Conservation (phyloP, 2,329 filamentous ascomycete species). For the Monilinia fructigena region DNA sequence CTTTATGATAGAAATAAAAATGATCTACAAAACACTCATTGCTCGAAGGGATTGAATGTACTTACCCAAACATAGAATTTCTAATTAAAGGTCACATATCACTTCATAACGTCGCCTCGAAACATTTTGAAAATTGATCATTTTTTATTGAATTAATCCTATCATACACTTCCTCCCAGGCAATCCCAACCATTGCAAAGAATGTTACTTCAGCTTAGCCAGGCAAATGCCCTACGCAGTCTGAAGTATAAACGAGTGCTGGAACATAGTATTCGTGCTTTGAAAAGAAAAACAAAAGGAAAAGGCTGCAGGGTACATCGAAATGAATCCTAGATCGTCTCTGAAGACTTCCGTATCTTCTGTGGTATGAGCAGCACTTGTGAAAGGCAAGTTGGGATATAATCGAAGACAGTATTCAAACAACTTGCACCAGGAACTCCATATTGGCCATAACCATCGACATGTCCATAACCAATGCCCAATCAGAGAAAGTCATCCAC, state of each 20-base stretch:
- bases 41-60: too few species aligned
- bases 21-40: too few species aligned
- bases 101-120: background rate
- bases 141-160: background rate
- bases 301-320: background rate
- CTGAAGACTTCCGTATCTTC: background rate
- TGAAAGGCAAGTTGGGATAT: conserved; percentile 8
- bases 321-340: background rate
- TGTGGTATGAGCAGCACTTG: background rate
- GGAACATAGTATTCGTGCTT: background rate
- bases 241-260: background rate
- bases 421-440: conserved; percentile 20
- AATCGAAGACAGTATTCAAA: background rate
- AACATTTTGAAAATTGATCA: background rate
- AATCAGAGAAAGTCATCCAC: background rate
- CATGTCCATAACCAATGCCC: background rate
- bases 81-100: too few species aligned
- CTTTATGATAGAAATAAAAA: too few species aligned
- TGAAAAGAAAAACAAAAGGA: background rate
- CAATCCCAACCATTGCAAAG: background rate
- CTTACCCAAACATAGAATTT: too few species aligned
- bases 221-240: background rate
- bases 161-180: background rate
- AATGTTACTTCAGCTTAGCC: background rate
- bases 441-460: background rate